Percentiles rank a stretch among this genome's conserved stretches.
These are phyloP conservation scores for Solanum aculeatissimum DNA, from an alignment of 305 asterid genomes.

Conservation along the genomic window DNA sequence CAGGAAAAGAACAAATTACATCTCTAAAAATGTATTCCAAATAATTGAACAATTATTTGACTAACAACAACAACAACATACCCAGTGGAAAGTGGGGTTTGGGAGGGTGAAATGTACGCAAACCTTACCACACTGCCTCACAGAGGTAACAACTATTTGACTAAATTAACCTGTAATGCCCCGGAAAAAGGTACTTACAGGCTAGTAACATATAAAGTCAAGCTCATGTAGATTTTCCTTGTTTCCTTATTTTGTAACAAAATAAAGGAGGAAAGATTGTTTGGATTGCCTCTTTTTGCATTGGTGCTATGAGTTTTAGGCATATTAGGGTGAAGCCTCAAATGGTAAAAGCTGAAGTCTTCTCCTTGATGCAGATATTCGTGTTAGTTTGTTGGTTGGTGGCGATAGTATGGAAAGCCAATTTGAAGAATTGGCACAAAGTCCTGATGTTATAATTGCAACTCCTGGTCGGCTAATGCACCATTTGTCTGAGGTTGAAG, in stretches of 20 bases:
- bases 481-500: conserved; percentile 82
- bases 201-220: not conserved
- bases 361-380: conserved; percentile 45
- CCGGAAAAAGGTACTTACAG: not conserved
- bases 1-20: not conserved
- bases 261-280: not conserved
- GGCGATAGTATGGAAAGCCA: conserved; percentile 99
- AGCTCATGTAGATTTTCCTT: not conserved
- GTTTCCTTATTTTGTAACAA: not conserved
- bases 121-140: no score
- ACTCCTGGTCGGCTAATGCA: conserved; percentile 97
- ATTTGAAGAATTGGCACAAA: conserved; percentile 87
- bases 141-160: no score
- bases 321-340: not conserved
- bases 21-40: not conserved
- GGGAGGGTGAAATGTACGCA: no score
- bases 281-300: not conserved
- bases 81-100: no score
- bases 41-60: no score
- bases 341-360: not conserved
- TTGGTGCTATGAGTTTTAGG: not conserved
- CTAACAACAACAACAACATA: no score
- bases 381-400: conserved; percentile 79
- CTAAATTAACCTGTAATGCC: not conserved
- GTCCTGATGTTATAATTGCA: conserved; percentile 79